A percentile compares a stretch with the other conserved stretches of the same genome.
These are phyloP conservation scores for Verticillium dahliae DNA, from an alignment of 2,329 filamentous ascomycete genomes.

Conservation along the genomic window DNA sequence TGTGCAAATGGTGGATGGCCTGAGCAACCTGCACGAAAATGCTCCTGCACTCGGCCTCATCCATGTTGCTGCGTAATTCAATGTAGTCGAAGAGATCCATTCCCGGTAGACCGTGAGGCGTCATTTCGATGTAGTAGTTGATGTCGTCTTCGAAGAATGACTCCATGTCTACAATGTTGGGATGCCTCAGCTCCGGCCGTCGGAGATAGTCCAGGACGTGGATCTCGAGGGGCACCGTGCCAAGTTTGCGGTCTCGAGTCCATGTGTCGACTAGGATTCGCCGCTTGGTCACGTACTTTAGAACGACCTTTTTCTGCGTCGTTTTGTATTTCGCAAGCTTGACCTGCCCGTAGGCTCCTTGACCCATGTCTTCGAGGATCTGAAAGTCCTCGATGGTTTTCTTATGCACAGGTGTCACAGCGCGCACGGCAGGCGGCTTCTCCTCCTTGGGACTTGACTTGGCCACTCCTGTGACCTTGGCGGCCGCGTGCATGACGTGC, in stretches of 20 bases:
- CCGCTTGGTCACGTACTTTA: constrained; percentile 97
- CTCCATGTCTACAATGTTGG: constrained; percentile 68
- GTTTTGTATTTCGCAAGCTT: constrained; percentile 87
- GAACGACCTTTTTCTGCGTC: constrained; percentile 75
- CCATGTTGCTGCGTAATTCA: constrained; percentile 92
- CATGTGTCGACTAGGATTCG: constrained; percentile 97
- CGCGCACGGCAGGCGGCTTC: constrained; percentile 27
- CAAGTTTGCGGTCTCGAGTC: constrained; percentile 87
- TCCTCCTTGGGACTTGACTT: constrained; percentile 21
- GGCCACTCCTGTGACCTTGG: constrained; percentile 39
- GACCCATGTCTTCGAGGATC: constrained; percentile 96
- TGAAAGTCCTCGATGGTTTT: constrained; percentile 86
- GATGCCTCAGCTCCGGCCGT: constrained; percentile 59
- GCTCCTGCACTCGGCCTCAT: constrained; percentile 84
- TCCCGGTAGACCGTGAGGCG: constrained; percentile 86
- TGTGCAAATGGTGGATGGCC: constrained; percentile 87
- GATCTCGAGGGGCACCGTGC: constrained; percentile 93
- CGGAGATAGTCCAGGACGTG: constrained; percentile 93
- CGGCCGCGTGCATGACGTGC: constrained; percentile 47
- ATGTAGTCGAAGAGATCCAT: constrained; percentile 99
- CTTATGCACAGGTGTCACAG: constrained; percentile 45
- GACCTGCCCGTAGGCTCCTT: constrained; percentile 95
- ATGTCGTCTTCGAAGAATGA: constrained; percentile 72
- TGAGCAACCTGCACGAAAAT: constrained; percentile 92
- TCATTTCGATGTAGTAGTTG: constrained; percentile 99